phyloP scores from a whole-genome alignment of 768 basidiomycete species.

The Calvatia gigantea region DNA sequence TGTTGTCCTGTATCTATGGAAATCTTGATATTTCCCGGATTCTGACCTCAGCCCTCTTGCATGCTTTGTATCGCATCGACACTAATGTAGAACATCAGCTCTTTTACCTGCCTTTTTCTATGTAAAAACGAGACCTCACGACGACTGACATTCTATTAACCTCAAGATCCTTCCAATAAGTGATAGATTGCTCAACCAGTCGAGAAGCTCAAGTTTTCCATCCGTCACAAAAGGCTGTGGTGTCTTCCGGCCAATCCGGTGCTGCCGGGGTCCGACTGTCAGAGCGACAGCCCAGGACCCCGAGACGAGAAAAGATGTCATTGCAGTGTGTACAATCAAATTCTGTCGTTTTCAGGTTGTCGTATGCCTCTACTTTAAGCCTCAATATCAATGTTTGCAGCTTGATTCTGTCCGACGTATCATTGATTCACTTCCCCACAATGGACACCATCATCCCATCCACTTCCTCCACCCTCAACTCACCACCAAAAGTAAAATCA shows the following conservation, averaged over 20 bases:
- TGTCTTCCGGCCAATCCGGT: no score
- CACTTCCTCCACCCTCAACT: background rate
- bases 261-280: no score
- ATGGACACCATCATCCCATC: constrained; percentile 3
- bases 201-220: no score
- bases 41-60: no score
- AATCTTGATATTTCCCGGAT: background rate
- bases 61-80: no score
- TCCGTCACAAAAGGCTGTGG: no score
- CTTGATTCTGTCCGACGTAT: background rate
- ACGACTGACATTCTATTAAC: no score
- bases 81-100: no score
- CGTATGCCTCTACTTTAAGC: background rate
- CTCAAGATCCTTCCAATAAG: no score
- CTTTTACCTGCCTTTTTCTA: no score
- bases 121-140: no score
- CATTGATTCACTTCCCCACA: background rate
- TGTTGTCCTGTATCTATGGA: background rate
- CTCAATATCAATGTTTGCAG: background rate
- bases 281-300: background rate
- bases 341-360: background rate
- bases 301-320: background rate
- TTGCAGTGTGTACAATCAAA: background rate
- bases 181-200: no score
- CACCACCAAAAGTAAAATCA: constrained; percentile 4